Evolutionary conservation across 768 basidiomycete genomes (phyloP), one percentile per base, ranked within the genome.

Genomic region (Chalciporus sphaerocephalus): DNA sequence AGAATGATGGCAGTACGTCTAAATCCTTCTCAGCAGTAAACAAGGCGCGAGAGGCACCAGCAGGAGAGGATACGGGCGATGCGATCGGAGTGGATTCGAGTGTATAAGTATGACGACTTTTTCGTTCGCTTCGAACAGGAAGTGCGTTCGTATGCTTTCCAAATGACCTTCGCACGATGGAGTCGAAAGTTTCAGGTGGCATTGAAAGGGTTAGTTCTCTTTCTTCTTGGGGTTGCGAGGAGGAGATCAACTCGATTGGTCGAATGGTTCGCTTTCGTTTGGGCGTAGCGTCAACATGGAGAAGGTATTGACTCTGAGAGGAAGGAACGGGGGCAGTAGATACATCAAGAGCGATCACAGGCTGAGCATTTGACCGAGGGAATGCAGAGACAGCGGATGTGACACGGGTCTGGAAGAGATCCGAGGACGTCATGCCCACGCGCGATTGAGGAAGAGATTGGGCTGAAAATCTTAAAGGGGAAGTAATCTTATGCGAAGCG

Each of bases 191-290:
- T 23, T 46, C 42, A n/a, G 22, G 42, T 12, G 47, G 40, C 23
- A 38, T 45, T 32, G 48, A 33, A 37, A 57, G 8, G 5, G 38
- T 46, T 16, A 69, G 41, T 22, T 67, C 66, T 32, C 45, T 44
- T 50, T 70, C 68, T 24, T 58, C 56, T 38, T 60, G 68, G 13
- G 55, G 58, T 33, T 69, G 69, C 10, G 69, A 69, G 20, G 63
- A 65, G 22, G 54, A 35, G 6, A 70, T 53, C 10, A 39, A 32
- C 11, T 55, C 59, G 0, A 22, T 16, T 25, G 6, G 30, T 13
- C 56, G 44, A 58, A 59, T 6, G 64, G 59, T 24, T 64, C 67
- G 56, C 53, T 68, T 56, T 69, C 72, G 61, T 30, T 59, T 67
- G 9, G 64, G 64, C 11, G 64, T 66, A 15, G 59, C 57, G 38